phyloP scores from a whole-genome alignment of 768 basidiomycete genomes.

The Boletus edulis region DNA sequence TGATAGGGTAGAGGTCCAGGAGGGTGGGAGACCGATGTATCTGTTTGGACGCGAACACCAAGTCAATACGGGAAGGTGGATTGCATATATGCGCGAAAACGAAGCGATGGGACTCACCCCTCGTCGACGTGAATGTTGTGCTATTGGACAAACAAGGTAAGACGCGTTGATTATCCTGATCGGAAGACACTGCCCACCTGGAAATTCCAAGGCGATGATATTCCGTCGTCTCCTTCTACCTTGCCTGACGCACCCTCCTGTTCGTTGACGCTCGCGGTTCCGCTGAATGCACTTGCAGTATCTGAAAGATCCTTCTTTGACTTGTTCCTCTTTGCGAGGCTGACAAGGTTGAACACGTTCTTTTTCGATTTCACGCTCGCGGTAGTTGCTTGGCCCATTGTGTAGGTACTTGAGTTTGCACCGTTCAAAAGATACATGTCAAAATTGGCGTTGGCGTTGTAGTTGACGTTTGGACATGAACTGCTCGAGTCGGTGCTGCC shows the following conservation, averaged over 20 bases:
- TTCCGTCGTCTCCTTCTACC: slow-evolving; percentile 51
- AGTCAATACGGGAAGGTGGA: background rate
- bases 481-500: slow-evolving; percentile 27
- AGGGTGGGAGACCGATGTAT: slow-evolving; percentile 66
- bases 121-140: slow-evolving; percentile 82
- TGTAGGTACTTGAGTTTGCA: slow-evolving; percentile 17
- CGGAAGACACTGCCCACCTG: slow-evolving; percentile 42
- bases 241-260: background rate
- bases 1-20: slow-evolving; percentile 63
- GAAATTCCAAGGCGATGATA: slow-evolving; percentile 74
- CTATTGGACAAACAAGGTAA: slow-evolving; percentile 32
- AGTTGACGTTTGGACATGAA: slow-evolving; percentile 13
- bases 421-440: slow-evolving; percentile 13
- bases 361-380: slow-evolving; percentile 24
- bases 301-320: slow-evolving; percentile 30
- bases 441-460: background rate
- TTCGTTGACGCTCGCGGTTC: slow-evolving; percentile 13
- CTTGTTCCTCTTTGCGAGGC: slow-evolving; percentile 33
- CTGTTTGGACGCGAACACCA: slow-evolving; percentile 29
- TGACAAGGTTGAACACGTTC: slow-evolving; percentile 36
- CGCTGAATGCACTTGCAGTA: slow-evolving; percentile 10
- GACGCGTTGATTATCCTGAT: background rate
- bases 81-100: background rate
- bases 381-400: slow-evolving; percentile 2
- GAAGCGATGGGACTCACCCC: slow-evolving; percentile 42